Evolutionary conservation across 176 grass and related monocot genomes (phyloP).

Genomic region (Guadua angustifolia): DNA sequence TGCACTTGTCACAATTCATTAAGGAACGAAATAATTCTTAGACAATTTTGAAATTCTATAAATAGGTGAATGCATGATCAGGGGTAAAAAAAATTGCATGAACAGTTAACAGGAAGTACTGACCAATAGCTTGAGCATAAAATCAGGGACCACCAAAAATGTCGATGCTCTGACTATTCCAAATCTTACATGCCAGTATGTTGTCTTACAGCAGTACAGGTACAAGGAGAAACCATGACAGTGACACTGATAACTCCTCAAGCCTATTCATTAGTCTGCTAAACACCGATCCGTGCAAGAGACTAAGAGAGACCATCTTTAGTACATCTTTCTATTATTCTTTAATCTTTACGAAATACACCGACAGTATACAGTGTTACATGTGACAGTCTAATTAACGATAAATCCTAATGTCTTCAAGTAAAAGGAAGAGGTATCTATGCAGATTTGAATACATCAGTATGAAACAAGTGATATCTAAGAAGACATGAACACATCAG

Average conservation of each 20-base stretch:
- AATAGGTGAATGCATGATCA: neutral
- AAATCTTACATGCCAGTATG: neutral
- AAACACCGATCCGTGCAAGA: constrained; percentile 23
- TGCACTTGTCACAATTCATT: neutral
- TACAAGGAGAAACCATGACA: constrained; percentile 8
- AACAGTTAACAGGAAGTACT: neutral
- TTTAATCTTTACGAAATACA: neutral
- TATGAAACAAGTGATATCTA: neutral
- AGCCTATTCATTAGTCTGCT: constrained; percentile 26
- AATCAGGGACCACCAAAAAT: constrained; percentile 2
- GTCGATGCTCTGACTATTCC: neutral
- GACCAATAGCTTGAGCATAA: neutral
- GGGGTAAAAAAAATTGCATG: neutral
- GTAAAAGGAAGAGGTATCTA: constrained; percentile 5
- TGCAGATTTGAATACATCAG: neutral
- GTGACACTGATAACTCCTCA: neutral
- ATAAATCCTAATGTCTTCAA: neutral
- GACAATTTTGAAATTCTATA: constrained; percentile 1
- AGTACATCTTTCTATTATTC: neutral
- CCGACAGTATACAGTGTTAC: neutral
- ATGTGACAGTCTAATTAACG: neutral
- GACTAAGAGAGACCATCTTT: neutral
- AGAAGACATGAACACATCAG: neutral
- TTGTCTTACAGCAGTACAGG: constrained; percentile 6
- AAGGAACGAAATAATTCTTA: neutral